Percentiles rank a stretch among this genome's conserved stretches.
Evolutionary conservation across 2,329 filamentous ascomycete species (phyloP).

Genomic region (Basipetospora sp.): DNA sequence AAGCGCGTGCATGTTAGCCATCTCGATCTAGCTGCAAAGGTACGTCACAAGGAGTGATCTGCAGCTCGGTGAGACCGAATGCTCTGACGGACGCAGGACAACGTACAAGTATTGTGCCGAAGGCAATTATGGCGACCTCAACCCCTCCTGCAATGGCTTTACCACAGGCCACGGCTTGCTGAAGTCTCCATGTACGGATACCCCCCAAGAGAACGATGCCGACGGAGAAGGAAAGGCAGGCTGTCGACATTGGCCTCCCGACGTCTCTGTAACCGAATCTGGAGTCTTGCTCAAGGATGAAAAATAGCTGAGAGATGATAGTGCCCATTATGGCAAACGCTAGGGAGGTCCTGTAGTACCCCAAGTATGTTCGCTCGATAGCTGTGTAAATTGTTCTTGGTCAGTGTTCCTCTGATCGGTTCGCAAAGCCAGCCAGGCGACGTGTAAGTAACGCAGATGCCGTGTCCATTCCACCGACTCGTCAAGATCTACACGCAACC

Average conservation of each 20-base stretch:
- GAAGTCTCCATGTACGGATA: slow-evolving; percentile 18
- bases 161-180: slow-evolving; percentile 16
- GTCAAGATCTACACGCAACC: not conserved
- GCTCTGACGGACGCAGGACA: not conserved
- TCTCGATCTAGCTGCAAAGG: not conserved
- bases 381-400: slow-evolving; percentile 27
- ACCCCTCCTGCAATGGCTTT: slow-evolving; percentile 18
- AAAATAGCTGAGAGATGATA: slow-evolving; percentile 52
- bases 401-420: too few species aligned
- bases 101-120: slow-evolving; percentile 4
- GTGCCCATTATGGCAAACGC: slow-evolving; percentile 54
- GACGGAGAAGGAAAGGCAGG: slow-evolving; percentile 27
- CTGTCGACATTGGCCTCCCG: slow-evolving; percentile 40
- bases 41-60: too few species aligned
- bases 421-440: too few species aligned
- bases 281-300: slow-evolving; percentile 26
- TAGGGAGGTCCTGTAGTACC: slow-evolving; percentile 56
- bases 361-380: slow-evolving; percentile 60
- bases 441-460: not conserved
- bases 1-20: not conserved
- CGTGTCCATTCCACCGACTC: not conserved
- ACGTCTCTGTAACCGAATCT: slow-evolving; percentile 44
- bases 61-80: not conserved
- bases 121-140: slow-evolving; percentile 1
- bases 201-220: slow-evolving; percentile 19